A percentile compares a stretch with the other conserved stretches of the same genome.
Conservation (phyloP, 2,329 filamentous ascomycete genomes). For the Cercospora brassicicola region DNA sequence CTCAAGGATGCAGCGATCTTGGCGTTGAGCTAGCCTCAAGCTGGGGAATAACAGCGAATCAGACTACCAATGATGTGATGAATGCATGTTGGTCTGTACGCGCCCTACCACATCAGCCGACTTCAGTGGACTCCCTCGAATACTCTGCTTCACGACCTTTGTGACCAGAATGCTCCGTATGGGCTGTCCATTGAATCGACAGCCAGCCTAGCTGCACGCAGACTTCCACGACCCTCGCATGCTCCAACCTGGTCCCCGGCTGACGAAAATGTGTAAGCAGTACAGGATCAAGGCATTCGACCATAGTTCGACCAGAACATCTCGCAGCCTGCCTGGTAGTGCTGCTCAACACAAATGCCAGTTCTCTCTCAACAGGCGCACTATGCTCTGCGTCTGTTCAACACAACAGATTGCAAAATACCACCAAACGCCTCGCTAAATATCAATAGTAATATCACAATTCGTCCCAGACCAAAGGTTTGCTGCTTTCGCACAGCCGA, state of each 20-base stretch:
- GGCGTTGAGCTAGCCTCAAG: not conserved
- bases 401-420: not conserved
- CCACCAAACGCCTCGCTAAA: not conserved
- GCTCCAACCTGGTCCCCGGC: not conserved
- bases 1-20: not conserved
- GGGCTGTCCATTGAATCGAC: not conserved
- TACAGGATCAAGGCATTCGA: not conserved
- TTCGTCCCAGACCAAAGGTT: constrained; percentile 25
- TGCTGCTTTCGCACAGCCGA: constrained; percentile 25
- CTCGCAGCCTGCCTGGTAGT: not conserved
- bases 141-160: not conserved
- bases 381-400: not conserved
- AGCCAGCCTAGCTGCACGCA: not conserved
- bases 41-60: not conserved
- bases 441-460: constrained; percentile 11
- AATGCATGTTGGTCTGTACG: not conserved
- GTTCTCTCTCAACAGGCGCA: not conserved
- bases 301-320: not conserved
- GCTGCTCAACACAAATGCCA: not conserved
- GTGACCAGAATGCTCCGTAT: not conserved
- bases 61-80: not conserved
- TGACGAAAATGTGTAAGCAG: not conserved
- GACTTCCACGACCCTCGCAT: not conserved
- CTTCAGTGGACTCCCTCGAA: not conserved
- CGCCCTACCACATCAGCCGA: not conserved